Conservation (phyloP, 495 filamentous ascomycete species). For the Letharia lupina region DNA sequence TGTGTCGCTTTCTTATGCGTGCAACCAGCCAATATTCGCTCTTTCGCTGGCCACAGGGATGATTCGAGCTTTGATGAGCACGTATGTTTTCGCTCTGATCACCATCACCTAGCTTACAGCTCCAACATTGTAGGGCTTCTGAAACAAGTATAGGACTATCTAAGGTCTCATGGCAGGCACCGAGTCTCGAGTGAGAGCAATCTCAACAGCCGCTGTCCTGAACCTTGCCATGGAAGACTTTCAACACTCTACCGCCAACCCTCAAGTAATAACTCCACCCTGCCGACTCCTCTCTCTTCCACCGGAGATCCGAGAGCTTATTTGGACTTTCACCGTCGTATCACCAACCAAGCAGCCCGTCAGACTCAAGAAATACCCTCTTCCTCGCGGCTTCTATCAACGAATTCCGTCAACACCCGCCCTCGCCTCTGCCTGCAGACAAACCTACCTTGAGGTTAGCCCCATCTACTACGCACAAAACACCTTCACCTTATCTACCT, state of each 20-base stretch:
- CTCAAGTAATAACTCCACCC: no score
- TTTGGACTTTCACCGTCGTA: slow-evolving; percentile 1
- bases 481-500: background rate
- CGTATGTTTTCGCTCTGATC: background rate
- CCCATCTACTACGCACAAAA: slow-evolving; percentile 4
- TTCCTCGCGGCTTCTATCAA: background rate
- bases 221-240: background rate
- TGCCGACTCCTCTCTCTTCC: slow-evolving; percentile 5
- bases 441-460: slow-evolving; percentile 1
- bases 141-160: background rate
- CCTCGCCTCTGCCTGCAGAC: background rate
- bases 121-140: background rate
- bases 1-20: background rate
- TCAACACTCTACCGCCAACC: background rate
- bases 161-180: background rate
- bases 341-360: background rate
- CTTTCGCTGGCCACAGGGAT: background rate
- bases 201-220: background rate
- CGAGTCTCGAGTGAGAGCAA: background rate
- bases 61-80: background rate
- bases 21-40: background rate
- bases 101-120: background rate
- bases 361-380: background rate
- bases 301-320: background rate
- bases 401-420: background rate